Base-by-base conservation (phyloP, 1,284 basidiomycete genomes). In the Cronartium quercuum region DNA sequence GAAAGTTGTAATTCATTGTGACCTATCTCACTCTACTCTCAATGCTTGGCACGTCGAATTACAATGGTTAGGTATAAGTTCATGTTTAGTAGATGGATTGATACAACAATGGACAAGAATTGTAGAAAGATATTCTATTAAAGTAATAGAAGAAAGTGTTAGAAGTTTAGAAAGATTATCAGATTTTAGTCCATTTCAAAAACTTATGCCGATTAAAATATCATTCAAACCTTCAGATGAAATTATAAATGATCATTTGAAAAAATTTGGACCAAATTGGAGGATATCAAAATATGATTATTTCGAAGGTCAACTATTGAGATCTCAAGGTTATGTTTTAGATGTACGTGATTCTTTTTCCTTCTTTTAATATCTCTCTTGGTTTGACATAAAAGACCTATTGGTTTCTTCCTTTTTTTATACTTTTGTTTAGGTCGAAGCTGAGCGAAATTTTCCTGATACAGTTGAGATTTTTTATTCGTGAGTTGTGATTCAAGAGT, bases 21-120 rank as follows among this genome's bases (percentile, higher is more conserved):
- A 96, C 82, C 88, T 94, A 75, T 90, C 94, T 67, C 93, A 96
- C 82, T 95, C 95, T 80, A 90, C 91, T 0, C 86, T 86, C 18
- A 94, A 90, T 55, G 92, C 91, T 73, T 94, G 94, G 83, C 93
- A 96, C 82, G 92, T 96, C 79, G 94, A 98, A 82, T 85, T 98
- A 57, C 93, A 98, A 78, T 98, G 96, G 95, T 89, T 98, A 34
- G 94, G 93, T 9, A 92, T 94, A 0, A 94, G 93, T 0, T 91
- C 93, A n/a, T 88, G 91, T n/a, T 90, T 90, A 77, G 91, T 98
- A 76, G 95, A 98, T 77, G 93, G 96, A 78, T 85, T 90, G 47
- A 85, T 98, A 10, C 88, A 90, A 55, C 86, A 87, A 68, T 96
- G 94, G 91, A 88, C 88, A 64, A 86, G 91, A 41, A 86, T 88